Percentiles rank a stretch among this genome's conserved stretches.
phyloP scores from a whole-genome alignment of 371 early-diverging fungal species.

The Mortierella sp. region DNA sequence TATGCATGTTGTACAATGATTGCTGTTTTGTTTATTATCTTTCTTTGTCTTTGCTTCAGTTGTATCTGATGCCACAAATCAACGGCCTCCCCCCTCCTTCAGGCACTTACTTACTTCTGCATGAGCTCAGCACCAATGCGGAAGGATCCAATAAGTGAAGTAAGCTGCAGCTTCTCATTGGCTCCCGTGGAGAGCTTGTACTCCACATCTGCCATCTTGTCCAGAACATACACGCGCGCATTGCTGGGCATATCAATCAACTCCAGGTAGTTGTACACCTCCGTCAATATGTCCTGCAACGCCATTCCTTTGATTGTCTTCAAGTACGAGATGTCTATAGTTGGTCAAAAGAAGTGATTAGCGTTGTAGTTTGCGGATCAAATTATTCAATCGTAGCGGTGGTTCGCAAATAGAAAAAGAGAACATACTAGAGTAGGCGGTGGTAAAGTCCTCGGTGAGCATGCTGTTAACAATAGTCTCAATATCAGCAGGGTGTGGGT shows the following conservation, averaged over 20 bases:
- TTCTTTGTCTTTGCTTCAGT: neutral
- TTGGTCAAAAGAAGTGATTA: neutral
- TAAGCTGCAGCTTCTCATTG: conserved; percentile 87
- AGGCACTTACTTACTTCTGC: conserved; percentile 18
- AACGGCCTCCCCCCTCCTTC: neutral
- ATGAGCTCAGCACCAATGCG: conserved; percentile 78
- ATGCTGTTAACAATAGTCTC: conserved; percentile 84
- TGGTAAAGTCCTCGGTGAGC: conserved; percentile 83
- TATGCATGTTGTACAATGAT: conserved; percentile 7
- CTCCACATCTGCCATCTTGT: conserved; percentile 92
- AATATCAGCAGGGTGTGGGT: conserved; percentile 93
- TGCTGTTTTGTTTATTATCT: neutral
- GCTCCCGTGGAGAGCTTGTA: conserved; percentile 87
- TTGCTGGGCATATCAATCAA: conserved; percentile 78
- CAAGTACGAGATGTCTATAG: conserved; percentile 77
- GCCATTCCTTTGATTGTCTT: conserved; percentile 90
- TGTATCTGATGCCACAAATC: neutral
- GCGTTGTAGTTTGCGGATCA: neutral
- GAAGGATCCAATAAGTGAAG: conserved; percentile 86
- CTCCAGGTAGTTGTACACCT: conserved; percentile 75
- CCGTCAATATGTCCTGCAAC: conserved; percentile 88
- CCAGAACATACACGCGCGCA: conserved; percentile 76
- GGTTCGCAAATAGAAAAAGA: neutral
- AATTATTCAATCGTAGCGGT: neutral
- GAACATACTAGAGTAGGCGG: conserved; percentile 78